Evolutionary conservation across 2,329 filamentous ascomycete genomes (phyloP), one percentile per base, ranked within the genome.

Genomic region (Allantophomopsis cytisporea): DNA sequence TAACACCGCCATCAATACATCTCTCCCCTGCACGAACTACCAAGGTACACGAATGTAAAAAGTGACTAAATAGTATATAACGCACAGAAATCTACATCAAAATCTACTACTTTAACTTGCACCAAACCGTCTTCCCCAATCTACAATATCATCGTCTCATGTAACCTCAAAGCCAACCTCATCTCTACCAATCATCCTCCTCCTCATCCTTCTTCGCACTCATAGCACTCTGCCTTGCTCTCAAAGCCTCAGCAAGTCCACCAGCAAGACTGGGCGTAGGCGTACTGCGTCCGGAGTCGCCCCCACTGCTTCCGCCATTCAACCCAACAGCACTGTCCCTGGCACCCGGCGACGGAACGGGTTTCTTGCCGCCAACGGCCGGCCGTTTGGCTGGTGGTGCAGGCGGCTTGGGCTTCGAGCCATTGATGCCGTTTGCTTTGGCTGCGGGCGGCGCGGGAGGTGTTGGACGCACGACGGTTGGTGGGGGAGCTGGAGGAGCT

Each of bases 221-320:
- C 64, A 88, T 80, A 50, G 84, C 69, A 34, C 81, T 80, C 64
- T 88, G 81, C 50, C 84, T 69, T 34, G 81, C 80, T 50, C 83
- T 64, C 50, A 91, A 62, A n/a, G 83, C 83, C 55, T 88, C 83
- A 2, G 84, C 84, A 48, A 91, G 61, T 35, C 82, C 83, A 37
- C 80, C 81, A 3, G 75, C 79, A 44, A 86, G 56, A 55, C 79
- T 83, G 12, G 79, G 73, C 31, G 73, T 86, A 3, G 82, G 80
- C 4, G 81, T 86, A 48, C 78, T 81, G 31, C 80, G 73, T 51
- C 80, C 84, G 39, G 71, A 69, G 37, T 65, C 73, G 39, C 55
- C 71, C 47, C 62, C 74, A 60, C 63, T 77, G 47, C 52, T 51
- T 17, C 37, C 39, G 31, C 46, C 53, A 13, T 75, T 73, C 40